phyloP scores from a whole-genome alignment of 306 rosid genomes.

The Betula pendula region DNA sequence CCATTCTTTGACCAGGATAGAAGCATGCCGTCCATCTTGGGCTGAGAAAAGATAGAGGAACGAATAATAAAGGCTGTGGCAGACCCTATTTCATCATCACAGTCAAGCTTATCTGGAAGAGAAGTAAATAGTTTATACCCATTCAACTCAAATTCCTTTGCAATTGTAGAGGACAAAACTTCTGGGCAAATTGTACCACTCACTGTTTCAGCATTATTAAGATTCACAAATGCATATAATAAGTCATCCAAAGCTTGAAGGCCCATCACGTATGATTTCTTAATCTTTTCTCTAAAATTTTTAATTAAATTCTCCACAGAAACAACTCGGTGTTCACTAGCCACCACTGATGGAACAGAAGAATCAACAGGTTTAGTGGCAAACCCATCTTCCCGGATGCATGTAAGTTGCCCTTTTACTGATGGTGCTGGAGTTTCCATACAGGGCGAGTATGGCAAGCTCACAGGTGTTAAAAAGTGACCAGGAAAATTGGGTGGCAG shows the following conservation, averaged over 20 bases:
- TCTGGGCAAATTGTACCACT: background rate
- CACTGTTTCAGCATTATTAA: conserved; percentile 8
- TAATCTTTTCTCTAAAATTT: conserved; percentile 18
- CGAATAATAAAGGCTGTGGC: conserved; percentile 35
- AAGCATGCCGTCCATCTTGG: conserved; percentile 31
- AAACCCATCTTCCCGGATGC: background rate
- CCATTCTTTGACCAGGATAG: conserved; percentile 32
- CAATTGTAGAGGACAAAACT: conserved; percentile 22
- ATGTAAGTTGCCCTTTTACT: conserved; percentile 3
- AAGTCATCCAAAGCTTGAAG: conserved; percentile 22
- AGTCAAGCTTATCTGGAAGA: conserved; percentile 19
- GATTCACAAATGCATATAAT: conserved; percentile 21
- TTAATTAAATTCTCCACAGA: conserved; percentile 23
- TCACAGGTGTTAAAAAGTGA: background rate
- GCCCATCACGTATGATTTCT: conserved; percentile 18
- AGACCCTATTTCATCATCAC: conserved; percentile 32
- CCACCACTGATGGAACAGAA: conserved; percentile 11
- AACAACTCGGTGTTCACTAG: conserved; percentile 6
- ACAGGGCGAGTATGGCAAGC: background rate
- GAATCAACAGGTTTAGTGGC: conserved; percentile 4
- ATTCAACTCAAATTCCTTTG: conserved; percentile 19
- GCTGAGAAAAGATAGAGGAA: conserved; percentile 25
- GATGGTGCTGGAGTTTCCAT: conserved; percentile 11
- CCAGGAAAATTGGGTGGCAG: background rate
- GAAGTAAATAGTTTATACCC: conserved; percentile 34